Evolutionary conservation across 495 filamentous ascomycete genomes (phyloP).

Genomic region (Penicillium salamii): DNA sequence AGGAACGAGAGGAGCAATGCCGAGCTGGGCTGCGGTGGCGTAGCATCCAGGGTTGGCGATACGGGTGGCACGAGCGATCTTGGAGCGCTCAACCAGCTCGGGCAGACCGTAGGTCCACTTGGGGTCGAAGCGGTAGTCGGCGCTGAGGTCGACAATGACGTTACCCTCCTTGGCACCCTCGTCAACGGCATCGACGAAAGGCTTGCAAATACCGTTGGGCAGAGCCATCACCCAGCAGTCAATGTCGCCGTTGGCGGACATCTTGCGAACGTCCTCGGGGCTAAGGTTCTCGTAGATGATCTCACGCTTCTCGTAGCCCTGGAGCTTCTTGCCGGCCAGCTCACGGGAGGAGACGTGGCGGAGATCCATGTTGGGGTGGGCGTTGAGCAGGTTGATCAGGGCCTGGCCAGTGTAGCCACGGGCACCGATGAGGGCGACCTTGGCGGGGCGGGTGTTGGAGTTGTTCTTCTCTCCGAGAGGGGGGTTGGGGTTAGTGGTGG

Average conservation of each 20-base stretch:
- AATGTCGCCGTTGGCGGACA: conserved; percentile 88
- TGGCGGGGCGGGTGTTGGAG: conserved; percentile 75
- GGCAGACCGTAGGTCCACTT: conserved; percentile 96
- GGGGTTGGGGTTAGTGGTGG: conserved; percentile 93
- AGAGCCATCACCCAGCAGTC: conserved; percentile 99
- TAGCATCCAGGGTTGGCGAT: conserved; percentile 97
- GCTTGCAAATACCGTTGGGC: conserved; percentile 95
- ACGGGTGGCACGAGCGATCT: conserved; percentile 77
- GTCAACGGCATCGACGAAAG: conserved; percentile 89
- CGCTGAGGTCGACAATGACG: conserved; percentile 88
- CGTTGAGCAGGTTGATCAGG: conserved; percentile 82
- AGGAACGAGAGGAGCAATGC: conserved; percentile 78
- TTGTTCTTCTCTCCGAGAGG: conserved; percentile 92
- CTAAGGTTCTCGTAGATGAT: conserved; percentile 91
- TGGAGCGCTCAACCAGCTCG: conserved; percentile 73
- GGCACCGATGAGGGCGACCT: conserved; percentile 89
- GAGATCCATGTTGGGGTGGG: conserved; percentile 92
- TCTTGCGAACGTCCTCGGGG: conserved; percentile 83
- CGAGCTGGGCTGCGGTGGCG: conserved; percentile 92
- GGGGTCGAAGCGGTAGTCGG: conserved; percentile 89
- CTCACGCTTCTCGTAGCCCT: conserved; percentile 90
- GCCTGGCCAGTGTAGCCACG: conserved; percentile 96
- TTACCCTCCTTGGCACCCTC: conserved; percentile 67
- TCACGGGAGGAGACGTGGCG: conserved; percentile 93
- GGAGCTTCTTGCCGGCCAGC: conserved; percentile 82